Evolutionary conservation across 2,329 filamentous ascomycete species (phyloP), one percentile per base, ranked within the genome.

Genomic region (Paraphaeosphaeria minitans): DNA sequence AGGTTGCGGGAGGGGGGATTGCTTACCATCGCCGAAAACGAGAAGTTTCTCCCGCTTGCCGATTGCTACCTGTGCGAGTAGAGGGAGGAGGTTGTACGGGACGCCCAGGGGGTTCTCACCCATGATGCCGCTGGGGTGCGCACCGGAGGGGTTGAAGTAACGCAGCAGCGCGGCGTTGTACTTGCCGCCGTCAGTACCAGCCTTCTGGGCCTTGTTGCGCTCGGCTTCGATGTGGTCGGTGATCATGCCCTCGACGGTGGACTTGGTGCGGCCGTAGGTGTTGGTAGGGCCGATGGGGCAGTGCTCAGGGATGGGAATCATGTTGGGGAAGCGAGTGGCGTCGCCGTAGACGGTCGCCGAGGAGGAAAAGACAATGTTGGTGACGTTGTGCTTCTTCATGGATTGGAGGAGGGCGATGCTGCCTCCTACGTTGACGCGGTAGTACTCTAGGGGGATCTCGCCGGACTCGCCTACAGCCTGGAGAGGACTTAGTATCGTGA

Each of bases 271-370:
- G 64, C 95, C 96, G 80, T 99, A 99, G 27, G 94, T 93, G 84
- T 98, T 99, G 67, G 95, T 99, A 14, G 95, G 92, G 53, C 93
- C 94, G 63, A 96, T 92, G 60, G 96, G 95, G 85, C 95, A 99
- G 79, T 91, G 84, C 82, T 99, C 95, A 53, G 95, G 95, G 74
- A 99, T 99, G 65, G 95, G 95, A 66, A 99, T 99, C 95, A 99
- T 99, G 84, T 96, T 90, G 68, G 90, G 88, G 81, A 97, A 92
- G 75, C 93, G 91, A 47, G 95, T 98, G 55, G 94, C 95, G 79
- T 99, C 96, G 75, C 95, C 95, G 79, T 99, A 99, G 67, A 99
- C 95, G 68, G 96, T 99, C 35, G 95, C 95, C 1, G 93, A 97
- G 63, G 93, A 97, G 61, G 94, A 98, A 83, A 99, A 99, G 80